A percentile compares a stretch with the other conserved stretches of the same genome.
These are phyloP conservation scores for Backusella australiensis DNA, from an alignment of 192 early-diverging fungal species.

Conservation along the genomic window DNA sequence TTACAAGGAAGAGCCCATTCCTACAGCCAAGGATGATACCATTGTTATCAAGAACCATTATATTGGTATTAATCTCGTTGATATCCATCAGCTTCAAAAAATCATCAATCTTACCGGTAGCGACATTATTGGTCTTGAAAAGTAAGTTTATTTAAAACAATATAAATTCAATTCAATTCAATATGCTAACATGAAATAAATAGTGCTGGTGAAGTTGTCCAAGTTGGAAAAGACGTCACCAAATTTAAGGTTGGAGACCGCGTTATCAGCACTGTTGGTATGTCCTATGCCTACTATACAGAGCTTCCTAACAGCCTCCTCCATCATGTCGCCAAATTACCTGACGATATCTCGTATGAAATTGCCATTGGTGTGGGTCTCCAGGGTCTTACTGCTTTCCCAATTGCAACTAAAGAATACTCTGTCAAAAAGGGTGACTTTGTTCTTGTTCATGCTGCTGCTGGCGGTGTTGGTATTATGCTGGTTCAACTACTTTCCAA, in stretches of 20 bases:
- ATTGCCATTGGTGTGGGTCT: constrained; percentile 64
- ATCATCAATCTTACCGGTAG: constrained; percentile 67
- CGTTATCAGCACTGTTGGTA: constrained; percentile 67
- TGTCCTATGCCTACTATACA: constrained; percentile 78
- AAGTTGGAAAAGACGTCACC: constrained; percentile 66
- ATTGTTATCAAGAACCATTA: constrained; percentile 72
- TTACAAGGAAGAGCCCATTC: constrained; percentile 46
- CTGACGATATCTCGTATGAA: constrained; percentile 50
- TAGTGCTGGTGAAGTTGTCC: constrained; percentile 69
- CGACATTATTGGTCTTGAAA: constrained; percentile 77
- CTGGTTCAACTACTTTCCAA: constrained; percentile 75
- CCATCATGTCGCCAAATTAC: constrained; percentile 46
- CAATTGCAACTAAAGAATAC: constrained; percentile 69
- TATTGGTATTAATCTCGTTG: constrained; percentile 79
- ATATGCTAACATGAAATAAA: not conserved
- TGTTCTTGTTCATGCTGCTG: constrained; percentile 87
- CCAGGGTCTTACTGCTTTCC: constrained; percentile 83
- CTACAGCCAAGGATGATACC: constrained; percentile 46
- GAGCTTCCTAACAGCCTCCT: constrained; percentile 26
- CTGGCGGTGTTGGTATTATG: constrained; percentile 84
- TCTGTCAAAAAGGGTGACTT: constrained; percentile 68
- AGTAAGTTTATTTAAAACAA: constrained; percentile 13
- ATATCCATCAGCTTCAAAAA: constrained; percentile 86
- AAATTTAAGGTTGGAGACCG: constrained; percentile 75
- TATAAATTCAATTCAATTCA: not conserved